Percentiles rank a stretch among this genome's conserved stretches.
Evolutionary conservation across 202 grass and related monocot species (phyloP).

Genomic region (Alloteropsis angusta): DNA sequence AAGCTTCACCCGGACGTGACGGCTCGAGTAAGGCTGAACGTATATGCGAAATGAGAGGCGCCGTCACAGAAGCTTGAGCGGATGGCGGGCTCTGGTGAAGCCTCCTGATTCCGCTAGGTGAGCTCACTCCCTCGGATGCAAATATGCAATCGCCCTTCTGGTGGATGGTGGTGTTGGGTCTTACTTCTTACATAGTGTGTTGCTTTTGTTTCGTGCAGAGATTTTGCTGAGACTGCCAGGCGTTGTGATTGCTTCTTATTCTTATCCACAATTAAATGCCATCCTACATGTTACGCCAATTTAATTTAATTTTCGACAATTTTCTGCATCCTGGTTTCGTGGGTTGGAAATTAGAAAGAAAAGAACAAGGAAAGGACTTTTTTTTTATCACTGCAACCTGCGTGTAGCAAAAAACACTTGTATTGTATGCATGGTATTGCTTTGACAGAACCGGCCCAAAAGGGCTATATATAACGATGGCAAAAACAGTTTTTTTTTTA

Average conservation of each 20-base stretch:
- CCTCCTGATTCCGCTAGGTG: background rate
- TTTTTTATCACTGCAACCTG: no score
- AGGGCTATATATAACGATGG: no score
- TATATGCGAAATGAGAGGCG: conserved; percentile 52
- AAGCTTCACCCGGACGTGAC: conserved; percentile 86
- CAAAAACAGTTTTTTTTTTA: no score
- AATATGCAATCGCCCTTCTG: no score
- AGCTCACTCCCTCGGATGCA: no score
- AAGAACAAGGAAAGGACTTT: background rate
- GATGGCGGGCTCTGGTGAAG: background rate
- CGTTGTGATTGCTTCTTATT: background rate
- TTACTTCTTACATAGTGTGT: background rate
- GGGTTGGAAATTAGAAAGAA: background rate
- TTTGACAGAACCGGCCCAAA: no score
- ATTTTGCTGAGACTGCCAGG: conserved; percentile 14
- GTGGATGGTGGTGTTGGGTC: no score
- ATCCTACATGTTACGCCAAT: conserved; percentile 24
- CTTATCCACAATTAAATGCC: background rate
- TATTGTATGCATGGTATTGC: no score
- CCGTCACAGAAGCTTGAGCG: background rate
- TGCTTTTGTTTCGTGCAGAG: background rate
- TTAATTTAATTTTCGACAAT: background rate
- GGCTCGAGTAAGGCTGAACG: conserved; percentile 59
- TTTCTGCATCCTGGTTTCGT: background rate
- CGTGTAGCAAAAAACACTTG: no score